A percentile compares a stretch with the other conserved stretches of the same genome.
phyloP scores from a whole-genome alignment of 495 filamentous ascomycete genomes.

The Polyplosphaeria fusca region DNA sequence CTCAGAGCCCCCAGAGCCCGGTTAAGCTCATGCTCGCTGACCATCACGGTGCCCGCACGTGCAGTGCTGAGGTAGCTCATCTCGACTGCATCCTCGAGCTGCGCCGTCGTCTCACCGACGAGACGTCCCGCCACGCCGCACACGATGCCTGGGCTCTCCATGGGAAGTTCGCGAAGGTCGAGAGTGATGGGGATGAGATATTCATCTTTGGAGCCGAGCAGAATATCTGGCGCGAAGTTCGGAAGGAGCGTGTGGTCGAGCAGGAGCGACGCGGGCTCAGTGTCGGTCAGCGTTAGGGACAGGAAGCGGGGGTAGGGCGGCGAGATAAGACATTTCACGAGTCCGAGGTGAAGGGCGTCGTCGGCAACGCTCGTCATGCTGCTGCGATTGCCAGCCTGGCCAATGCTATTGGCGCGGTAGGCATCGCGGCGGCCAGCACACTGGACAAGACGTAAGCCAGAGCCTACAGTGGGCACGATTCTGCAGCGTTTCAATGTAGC shows the following conservation, averaged over 20 bases:
- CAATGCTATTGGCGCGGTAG: conserved; percentile 10
- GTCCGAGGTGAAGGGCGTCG: conserved; percentile 63
- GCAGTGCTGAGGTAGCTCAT: conserved; percentile 89
- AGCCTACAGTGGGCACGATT: conserved; percentile 69
- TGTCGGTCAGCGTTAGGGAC: conserved; percentile 77
- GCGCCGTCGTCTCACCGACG: conserved; percentile 51
- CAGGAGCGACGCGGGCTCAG: conserved; percentile 79
- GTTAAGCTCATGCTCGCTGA: conserved; percentile 66
- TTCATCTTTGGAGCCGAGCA: conserved; percentile 78
- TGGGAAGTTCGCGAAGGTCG: conserved; percentile 73
- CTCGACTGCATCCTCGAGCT: conserved; percentile 57
- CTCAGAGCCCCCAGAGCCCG: conserved; percentile 68
- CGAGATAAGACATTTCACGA: conserved; percentile 66
- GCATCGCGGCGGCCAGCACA: conserved; percentile 67
- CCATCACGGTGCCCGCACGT: conserved; percentile 83
- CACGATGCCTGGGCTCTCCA: conserved; percentile 90
- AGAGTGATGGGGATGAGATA: conserved; percentile 85
- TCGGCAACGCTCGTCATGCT: conserved; percentile 36
- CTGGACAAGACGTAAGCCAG: conserved; percentile 68
- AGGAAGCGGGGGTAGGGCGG: conserved; percentile 68
- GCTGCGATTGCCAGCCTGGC: conserved; percentile 34
- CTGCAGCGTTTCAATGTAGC: conserved; percentile 66
- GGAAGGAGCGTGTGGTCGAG: conserved; percentile 70
- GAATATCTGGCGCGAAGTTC: conserved; percentile 53
- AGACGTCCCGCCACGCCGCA: conserved; percentile 83